Conservation (phyloP, 1,139 yeast genomes). For the Spathaspora jeffriesii region DNA sequence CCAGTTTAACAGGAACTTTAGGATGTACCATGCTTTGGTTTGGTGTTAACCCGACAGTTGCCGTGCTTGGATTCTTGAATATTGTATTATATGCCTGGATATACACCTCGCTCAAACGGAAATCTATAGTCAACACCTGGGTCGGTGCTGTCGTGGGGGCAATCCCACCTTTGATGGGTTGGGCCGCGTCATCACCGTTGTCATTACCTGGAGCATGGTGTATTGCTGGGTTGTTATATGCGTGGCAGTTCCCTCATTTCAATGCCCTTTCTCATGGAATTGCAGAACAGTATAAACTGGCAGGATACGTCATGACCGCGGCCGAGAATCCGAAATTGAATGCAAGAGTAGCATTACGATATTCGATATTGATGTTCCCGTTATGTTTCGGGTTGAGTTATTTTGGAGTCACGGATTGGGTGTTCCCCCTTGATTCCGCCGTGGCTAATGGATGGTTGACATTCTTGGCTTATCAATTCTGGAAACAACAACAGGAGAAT, state of each 20-base stretch:
- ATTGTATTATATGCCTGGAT: conserved; percentile 85
- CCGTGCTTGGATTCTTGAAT: conserved; percentile 73
- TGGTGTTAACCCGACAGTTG: conserved; percentile 89
- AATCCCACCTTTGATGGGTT: conserved; percentile 98
- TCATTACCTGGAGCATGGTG: conserved; percentile 95
- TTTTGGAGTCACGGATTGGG: conserved; percentile 81
- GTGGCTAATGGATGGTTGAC: conserved; percentile 85
- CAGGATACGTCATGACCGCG: conserved; percentile 97
- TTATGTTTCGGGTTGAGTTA: conserved; percentile 82
- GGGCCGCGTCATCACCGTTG: conserved; percentile 93
- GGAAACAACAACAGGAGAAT: conserved; percentile 72
- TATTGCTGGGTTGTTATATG: conserved; percentile 83
- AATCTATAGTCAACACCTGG: conserved; percentile 91
- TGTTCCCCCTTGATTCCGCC: conserved; percentile 78
- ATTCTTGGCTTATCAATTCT: conserved; percentile 77
- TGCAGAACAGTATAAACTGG: conserved; percentile 82
- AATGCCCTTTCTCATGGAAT: conserved; percentile 89
- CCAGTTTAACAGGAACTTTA: conserved; percentile 65
- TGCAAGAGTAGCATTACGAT: conserved; percentile 91
- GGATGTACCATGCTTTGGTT: conserved; percentile 70
- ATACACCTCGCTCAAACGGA: conserved; percentile 88
- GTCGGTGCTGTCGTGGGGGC: conserved; percentile 99
- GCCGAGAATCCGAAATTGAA: conserved; percentile 89
- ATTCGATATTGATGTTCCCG: conserved; percentile 90
- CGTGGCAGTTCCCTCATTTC: conserved; percentile 99